Conservation (phyloP, 768 basidiomycete species). For the Mrakia frigida region DNA sequence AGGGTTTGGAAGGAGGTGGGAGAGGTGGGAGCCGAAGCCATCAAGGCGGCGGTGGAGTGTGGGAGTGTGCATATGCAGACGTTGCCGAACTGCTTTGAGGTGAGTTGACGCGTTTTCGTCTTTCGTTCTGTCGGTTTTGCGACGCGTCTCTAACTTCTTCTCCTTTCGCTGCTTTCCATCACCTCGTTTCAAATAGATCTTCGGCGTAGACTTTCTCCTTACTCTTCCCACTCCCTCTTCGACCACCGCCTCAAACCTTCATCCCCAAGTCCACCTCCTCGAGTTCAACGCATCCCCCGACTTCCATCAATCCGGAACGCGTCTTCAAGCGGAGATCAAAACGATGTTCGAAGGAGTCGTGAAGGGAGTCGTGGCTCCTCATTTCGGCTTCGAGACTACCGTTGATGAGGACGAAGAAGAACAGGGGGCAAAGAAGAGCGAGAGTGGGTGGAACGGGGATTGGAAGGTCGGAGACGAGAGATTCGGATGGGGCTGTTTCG, state of each 20-base stretch:
- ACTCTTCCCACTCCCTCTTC: constrained; percentile 40
- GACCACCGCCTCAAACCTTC: background rate
- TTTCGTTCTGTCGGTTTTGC: background rate
- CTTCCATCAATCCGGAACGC: constrained; percentile 82
- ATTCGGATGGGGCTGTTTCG: constrained; percentile 49
- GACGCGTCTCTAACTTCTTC: background rate
- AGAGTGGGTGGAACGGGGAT: constrained; percentile 21
- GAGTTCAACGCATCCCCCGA: constrained; percentile 96
- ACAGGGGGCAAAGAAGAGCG: constrained; percentile 19
- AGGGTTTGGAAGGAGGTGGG: constrained; percentile 60
- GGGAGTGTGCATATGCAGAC: constrained; percentile 55
- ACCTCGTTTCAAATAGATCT: constrained; percentile 60
- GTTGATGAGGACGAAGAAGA: constrained; percentile 22
- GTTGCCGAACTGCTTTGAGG: constrained; percentile 57
- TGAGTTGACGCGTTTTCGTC: constrained; percentile 38
- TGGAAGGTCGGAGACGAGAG: constrained; percentile 57
- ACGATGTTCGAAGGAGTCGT: constrained; percentile 72
- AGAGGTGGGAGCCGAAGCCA: constrained; percentile 62
- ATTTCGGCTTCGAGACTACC: constrained; percentile 47
- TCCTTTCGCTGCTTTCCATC: background rate
- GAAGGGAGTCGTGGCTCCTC: constrained; percentile 65
- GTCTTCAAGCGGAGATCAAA: constrained; percentile 72
- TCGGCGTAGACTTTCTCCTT: constrained; percentile 87
- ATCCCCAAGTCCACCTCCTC: constrained; percentile 64
- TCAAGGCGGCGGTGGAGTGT: constrained; percentile 75